These are phyloP conservation scores for Nitzschia sp. DNA, from an alignment of 108 stramenopile genomes.

Conservation along the genomic window DNA sequence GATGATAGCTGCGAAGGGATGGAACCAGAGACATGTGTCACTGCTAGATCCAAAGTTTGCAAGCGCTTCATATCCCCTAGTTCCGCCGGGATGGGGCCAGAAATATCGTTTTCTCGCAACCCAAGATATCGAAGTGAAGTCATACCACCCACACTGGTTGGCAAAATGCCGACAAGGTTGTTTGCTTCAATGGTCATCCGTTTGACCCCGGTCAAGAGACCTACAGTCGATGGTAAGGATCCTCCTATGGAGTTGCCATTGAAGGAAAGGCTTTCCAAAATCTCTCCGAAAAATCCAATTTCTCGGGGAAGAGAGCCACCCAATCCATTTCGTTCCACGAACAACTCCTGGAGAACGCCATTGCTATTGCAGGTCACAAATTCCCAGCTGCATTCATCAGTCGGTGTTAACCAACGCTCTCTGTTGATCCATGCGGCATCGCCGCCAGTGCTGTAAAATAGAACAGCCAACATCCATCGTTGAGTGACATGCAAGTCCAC, in stretches of 20 bases:
- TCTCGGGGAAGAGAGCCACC: slow-evolving; percentile 18
- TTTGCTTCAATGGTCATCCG: not conserved
- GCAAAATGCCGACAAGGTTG: not conserved
- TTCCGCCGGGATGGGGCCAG: not conserved
- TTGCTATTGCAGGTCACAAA: slow-evolving; percentile 9
- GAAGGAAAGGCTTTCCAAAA: not conserved
- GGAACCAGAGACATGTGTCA: not conserved
- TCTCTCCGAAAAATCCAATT: not conserved
- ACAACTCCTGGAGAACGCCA: slow-evolving; percentile 5
- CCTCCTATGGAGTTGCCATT: slow-evolving; percentile 9
- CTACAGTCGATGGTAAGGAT: slow-evolving; percentile 6
- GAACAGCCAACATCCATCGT: slow-evolving; percentile 28
- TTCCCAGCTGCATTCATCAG: slow-evolving; percentile 35
- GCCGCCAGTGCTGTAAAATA: slow-evolving; percentile 9
- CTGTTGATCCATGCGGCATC: not conserved
- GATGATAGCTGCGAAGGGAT: slow-evolving; percentile 10
- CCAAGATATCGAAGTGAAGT: not conserved
- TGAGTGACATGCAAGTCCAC: slow-evolving; percentile 12
- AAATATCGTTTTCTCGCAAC: not conserved
- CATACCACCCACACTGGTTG: not conserved
- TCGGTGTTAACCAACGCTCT: slow-evolving; percentile 23
- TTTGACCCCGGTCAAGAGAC: slow-evolving; percentile 5
- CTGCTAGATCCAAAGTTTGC: slow-evolving; percentile 2
- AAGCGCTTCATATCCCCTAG: slow-evolving; percentile 2
- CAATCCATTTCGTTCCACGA: slow-evolving; percentile 11